Evolutionary conservation across 345 rosid genomes (phyloP).

Genomic region (Linum lewisii): DNA sequence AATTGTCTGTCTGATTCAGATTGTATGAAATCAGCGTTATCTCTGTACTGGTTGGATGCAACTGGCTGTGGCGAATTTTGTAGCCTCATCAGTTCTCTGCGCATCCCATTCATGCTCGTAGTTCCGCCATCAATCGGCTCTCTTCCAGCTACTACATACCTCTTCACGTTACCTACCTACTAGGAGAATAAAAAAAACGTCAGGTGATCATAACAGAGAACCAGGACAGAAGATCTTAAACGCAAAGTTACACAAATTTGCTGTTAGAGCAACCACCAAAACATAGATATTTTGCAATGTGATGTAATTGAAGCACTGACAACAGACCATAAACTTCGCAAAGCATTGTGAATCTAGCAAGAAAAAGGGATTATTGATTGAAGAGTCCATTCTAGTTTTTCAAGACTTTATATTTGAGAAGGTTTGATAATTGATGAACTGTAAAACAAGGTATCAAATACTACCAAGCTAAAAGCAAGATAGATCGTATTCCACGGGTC

Average conservation of each 20-base stretch:
- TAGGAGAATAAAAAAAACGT: slow-evolving; percentile 4
- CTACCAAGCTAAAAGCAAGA: too few relatives aligned
- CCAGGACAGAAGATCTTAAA: background rate
- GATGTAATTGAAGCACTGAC: too few relatives aligned
- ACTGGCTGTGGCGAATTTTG: slow-evolving; percentile 50
- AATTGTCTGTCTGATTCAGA: slow-evolving; percentile 93
- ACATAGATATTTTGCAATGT: too few relatives aligned
- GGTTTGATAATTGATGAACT: too few relatives aligned
- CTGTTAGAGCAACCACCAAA: too few relatives aligned
- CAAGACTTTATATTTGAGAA: too few relatives aligned
- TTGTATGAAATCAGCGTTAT: slow-evolving; percentile 62
- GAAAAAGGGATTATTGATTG: too few relatives aligned
- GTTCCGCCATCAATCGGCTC: slow-evolving; percentile 32
- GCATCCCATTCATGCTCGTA: slow-evolving; percentile 48
- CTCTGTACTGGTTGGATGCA: slow-evolving; percentile 50
- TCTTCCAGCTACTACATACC: slow-evolving; percentile 54
- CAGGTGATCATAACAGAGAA: background rate
- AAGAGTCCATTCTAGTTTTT: too few relatives aligned
- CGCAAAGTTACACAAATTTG: too few relatives aligned
- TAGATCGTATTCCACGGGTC: too few relatives aligned
- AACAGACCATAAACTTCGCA: too few relatives aligned
- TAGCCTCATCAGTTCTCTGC: slow-evolving; percentile 77
- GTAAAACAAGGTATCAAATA: too few relatives aligned
- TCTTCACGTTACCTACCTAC: slow-evolving; percentile 69
- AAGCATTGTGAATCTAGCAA: background rate